Percentiles rank a stretch among this genome's conserved stretches.
Evolutionary conservation across 768 basidiomycete species (phyloP).

Genomic region (Chalciporus piperatus): DNA sequence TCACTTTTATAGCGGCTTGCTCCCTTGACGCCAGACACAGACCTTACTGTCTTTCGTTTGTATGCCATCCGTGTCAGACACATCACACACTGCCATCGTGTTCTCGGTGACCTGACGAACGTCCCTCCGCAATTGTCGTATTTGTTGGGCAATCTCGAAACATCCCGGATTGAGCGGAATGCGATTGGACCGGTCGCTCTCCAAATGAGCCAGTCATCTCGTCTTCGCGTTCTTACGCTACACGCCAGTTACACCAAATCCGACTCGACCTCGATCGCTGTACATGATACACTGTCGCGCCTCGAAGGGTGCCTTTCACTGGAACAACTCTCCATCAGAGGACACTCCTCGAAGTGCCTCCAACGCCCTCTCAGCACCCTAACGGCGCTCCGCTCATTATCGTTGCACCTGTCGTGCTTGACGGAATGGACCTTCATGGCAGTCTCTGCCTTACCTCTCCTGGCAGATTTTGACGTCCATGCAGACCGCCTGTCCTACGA

Average conservation of each 20-base stretch:
- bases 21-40: neutral
- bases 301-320: conserved; percentile 29
- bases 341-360: conserved; percentile 28
- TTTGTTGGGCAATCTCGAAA: conserved; percentile 16
- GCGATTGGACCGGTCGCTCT: conserved; percentile 12
- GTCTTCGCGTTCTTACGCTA: conserved; percentile 36
- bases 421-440: conserved; percentile 35
- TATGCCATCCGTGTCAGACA: conserved; percentile 27
- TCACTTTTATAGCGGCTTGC: conserved; percentile 12
- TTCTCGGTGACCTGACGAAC: conserved; percentile 6
- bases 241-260: conserved; percentile 27
- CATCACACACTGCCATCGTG: conserved; percentile 19
- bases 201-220: conserved; percentile 32
- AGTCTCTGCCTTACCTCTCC: conserved; percentile 35
- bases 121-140: conserved; percentile 2
- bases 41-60: conserved; percentile 11
- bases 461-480: conserved; percentile 44
- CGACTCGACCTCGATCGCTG: conserved; percentile 23
- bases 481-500: conserved; percentile 36
- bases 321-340: conserved; percentile 39
- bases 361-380: conserved; percentile 34
- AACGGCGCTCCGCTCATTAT: conserved; percentile 34
- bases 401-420: conserved; percentile 41
- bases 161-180: conserved; percentile 17
- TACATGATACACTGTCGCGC: conserved; percentile 19